Evolutionary conservation across 352 stramenopile species (phyloP), one percentile per base, ranked within the genome.

Genomic region (Pythium sukuiense): DNA sequence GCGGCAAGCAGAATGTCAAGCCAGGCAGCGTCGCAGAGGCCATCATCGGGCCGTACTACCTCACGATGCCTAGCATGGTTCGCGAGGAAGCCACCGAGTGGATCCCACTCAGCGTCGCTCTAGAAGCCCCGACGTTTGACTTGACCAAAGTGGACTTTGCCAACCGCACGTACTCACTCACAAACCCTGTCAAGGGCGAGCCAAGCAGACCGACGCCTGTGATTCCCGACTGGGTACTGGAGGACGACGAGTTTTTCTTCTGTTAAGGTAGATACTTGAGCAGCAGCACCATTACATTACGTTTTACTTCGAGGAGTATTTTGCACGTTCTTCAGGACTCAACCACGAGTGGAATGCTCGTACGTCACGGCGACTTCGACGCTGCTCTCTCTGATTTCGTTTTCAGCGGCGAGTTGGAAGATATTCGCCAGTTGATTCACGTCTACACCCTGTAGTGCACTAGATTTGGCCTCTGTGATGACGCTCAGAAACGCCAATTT

Each of bases 171-270:
- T 65, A 65, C 33, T 58, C 59, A 2, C 29, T 57, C 11, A 65
- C 43, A 20, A 56, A 56, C 46, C 60, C 37, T 4, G 60, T 67
- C 9, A 30, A 37, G 9, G 41, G 50, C 16, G 27, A 45, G 16
- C 50, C 37, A 7, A 55, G 52, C 8, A 39, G 53, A 26, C 32
- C 46, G 1, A 52, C 46, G 2, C 35, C 46, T 7, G 30, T 32
- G 12, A 49, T 65, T 24, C 59, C 59, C 4, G 26, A 58, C 6
- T 65, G 59, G 59, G 59, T 65, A 11, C 59, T 65, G 11, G 48
- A 65, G 13, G 59, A 65, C 24, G 59, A 65, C 24, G 59, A 65
- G 26, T 65, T 65, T 13, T 65, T 65, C 33, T 65, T 65, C 24
- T 65, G 59, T 48, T 65, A 16, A 65, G 5, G 30, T 16, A 9